Conservation (phyloP, 169 alveolate species). For the Plasmodium berghei region DNA sequence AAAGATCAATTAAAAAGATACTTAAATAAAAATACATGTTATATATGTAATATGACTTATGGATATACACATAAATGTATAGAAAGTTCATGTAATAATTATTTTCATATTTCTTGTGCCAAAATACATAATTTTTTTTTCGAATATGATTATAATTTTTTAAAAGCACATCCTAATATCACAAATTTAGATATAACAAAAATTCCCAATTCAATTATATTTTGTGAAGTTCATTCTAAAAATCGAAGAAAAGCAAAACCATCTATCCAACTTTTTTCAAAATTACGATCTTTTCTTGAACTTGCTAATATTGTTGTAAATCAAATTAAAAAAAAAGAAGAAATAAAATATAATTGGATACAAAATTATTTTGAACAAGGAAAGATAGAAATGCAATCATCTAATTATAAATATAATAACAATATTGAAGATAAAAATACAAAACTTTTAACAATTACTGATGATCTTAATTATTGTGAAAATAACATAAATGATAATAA, state of each 20-base stretch:
- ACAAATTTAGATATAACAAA: slow-evolving; percentile 13
- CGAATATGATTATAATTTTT: slow-evolving; percentile 68
- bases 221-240: slow-evolving; percentile 61
- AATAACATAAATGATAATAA: too few species aligned
- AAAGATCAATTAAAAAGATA: slow-evolving; percentile 66
- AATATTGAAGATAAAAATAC: too few species aligned
- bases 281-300: slow-evolving; percentile 54
- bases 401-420: background rate
- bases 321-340: slow-evolving; percentile 72
- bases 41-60: slow-evolving; percentile 53
- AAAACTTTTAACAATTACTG: too few species aligned
- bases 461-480: too few species aligned
- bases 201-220: slow-evolving; percentile 25
- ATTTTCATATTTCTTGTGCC: slow-evolving; percentile 72
- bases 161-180: slow-evolving; percentile 42
- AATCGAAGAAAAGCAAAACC: slow-evolving; percentile 52
- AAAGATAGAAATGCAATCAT: background rate
- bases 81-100: slow-evolving; percentile 43
- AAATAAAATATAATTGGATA: slow-evolving; percentile 59
- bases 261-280: slow-evolving; percentile 53
- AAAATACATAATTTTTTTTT: slow-evolving; percentile 45
- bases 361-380: background rate
- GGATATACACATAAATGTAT: slow-evolving; percentile 75
- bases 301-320: slow-evolving; percentile 59
- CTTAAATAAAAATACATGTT: slow-evolving; percentile 54